phyloP scores from a whole-genome alignment of 2,329 filamentous ascomycete species.

The Pleoardoris graminearum region DNA sequence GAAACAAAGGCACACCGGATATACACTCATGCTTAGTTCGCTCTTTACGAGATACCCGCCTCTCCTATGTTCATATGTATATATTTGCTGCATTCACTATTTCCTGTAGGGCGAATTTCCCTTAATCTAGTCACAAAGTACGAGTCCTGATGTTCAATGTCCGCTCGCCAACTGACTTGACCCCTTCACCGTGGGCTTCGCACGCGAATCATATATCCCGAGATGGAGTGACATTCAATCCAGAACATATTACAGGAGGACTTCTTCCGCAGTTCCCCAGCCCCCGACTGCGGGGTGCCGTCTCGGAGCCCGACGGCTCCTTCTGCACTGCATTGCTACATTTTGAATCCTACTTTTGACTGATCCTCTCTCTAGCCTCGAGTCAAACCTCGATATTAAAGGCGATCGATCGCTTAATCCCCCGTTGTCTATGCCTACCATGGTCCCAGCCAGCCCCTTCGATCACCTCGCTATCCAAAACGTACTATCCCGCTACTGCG shows the following conservation, averaged over 20 bases:
- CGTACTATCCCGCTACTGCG: conserved; percentile 48
- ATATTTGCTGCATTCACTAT: neutral
- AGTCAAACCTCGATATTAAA: too few relatives aligned
- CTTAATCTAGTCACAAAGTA: neutral
- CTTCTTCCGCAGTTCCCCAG: too few relatives aligned
- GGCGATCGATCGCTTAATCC: neutral
- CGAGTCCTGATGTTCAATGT: neutral
- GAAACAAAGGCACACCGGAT: neutral
- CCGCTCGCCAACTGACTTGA: too few relatives aligned
- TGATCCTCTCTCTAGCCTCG: too few relatives aligned
- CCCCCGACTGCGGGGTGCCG: conserved; percentile 1
- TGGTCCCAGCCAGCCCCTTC: conserved; percentile 19
- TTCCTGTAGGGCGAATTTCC: neutral
- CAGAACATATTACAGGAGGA: neutral
- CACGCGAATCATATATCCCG: too few relatives aligned
- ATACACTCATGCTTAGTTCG: neutral
- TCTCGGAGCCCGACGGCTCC: neutral
- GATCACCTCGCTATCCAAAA: conserved; percentile 48
- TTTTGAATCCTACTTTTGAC: neutral
- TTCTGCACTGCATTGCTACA: neutral
- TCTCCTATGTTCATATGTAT: neutral
- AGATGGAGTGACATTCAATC: too few relatives aligned
- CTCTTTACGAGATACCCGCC: conserved; percentile 12
- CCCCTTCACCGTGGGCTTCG: too few relatives aligned
- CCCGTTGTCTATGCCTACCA: neutral